Conservation (phyloP, 2,329 filamentous ascomycete species). For the Aspergillus aculeatus region DNA sequence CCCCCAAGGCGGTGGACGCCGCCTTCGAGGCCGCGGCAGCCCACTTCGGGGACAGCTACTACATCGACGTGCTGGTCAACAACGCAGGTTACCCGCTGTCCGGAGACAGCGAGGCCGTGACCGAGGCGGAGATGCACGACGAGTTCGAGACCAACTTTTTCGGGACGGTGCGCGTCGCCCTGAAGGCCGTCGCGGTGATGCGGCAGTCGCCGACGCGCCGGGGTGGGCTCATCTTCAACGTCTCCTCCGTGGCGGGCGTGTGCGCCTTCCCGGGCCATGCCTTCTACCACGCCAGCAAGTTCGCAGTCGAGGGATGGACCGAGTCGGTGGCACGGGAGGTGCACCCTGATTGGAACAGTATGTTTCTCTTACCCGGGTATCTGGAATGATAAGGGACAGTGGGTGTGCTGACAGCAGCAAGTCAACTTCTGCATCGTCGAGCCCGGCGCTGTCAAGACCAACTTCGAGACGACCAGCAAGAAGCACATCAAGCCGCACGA, state of each 20-base stretch:
- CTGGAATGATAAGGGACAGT: too few relatives aligned
- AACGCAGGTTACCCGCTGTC: slow-evolving; percentile 21
- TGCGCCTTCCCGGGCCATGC: slow-evolving; percentile 19
- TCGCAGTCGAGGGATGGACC: slow-evolving; percentile 22
- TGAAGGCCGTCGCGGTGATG: not conserved
- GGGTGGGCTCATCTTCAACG: slow-evolving; percentile 22
- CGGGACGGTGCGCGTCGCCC: slow-evolving; percentile 1
- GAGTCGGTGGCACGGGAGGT: slow-evolving; percentile 23
- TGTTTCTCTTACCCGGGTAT: not conserved
- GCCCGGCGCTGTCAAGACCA: slow-evolving; percentile 39
- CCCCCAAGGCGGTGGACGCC: too few relatives aligned
- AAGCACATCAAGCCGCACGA: not conserved
- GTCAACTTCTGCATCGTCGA: slow-evolving; percentile 46
- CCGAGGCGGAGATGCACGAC: slow-evolving; percentile 15
- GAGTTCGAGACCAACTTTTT: slow-evolving; percentile 21
- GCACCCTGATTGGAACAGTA: slow-evolving; percentile 22
- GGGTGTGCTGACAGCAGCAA: too few relatives aligned
- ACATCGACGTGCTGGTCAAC: slow-evolving; percentile 21
- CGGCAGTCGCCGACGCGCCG: not conserved
- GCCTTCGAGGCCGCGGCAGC: too few relatives aligned
- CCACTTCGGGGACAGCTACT: too few relatives aligned
- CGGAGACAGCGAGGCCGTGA: slow-evolving; percentile 20
- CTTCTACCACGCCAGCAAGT: slow-evolving; percentile 23
- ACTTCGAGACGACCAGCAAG: slow-evolving; percentile 31
- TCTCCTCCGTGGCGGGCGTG: slow-evolving; percentile 20